Evolutionary conservation across 2,329 filamentous ascomycete genomes (phyloP), one percentile per base, ranked within the genome.

Genomic region (Penicillium sp.): DNA sequence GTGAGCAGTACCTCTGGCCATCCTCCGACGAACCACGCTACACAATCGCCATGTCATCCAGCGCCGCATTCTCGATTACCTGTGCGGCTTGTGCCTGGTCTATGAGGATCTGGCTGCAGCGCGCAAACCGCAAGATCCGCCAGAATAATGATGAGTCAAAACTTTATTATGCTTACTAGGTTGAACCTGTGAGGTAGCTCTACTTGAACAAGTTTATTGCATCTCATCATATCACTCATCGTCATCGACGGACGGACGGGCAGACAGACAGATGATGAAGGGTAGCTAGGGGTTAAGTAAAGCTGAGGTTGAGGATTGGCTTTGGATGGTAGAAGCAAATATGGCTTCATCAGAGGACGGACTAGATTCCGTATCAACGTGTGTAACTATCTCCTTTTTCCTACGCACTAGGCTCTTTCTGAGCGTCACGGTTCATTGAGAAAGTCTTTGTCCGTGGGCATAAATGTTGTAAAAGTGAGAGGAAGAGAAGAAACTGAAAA

Each of bases 1-100:
- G 9, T 40, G 12, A 44, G 12, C 59, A 69, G 37, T 74, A 74
- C 53, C 56, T 73, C 1, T 72, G 64, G 56, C 71, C 57, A 23
- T 63, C 57, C 20, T 55, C 53, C n/a, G 53, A 58, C 18, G 55
- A 55, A 13, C 58, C 58, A 37, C 51, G 58, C 10, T 59, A 60
- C 44, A 54, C 51, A 24, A 56, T 54, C 21, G 58, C 58, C 13
- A 61, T 59, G 56, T 48, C 52, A 21, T 49, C 54, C 13, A 61
- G 54, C 27, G 51, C 55, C 10, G 56, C 56, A 7, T 59, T 58
- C 39, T 55, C 50, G 13, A 46, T 55, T 20, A 49, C 53, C 13
- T 52, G 51, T 30, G 55, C 55, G 18, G 41, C 50, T n/a, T 46
- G 47, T 48, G 54, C 56, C 3, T 59, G 53, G 55, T 34, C 20